These are phyloP conservation scores for Strobilomyces dryophilus DNA, from an alignment of 768 basidiomycete genomes.

Conservation along the genomic window DNA sequence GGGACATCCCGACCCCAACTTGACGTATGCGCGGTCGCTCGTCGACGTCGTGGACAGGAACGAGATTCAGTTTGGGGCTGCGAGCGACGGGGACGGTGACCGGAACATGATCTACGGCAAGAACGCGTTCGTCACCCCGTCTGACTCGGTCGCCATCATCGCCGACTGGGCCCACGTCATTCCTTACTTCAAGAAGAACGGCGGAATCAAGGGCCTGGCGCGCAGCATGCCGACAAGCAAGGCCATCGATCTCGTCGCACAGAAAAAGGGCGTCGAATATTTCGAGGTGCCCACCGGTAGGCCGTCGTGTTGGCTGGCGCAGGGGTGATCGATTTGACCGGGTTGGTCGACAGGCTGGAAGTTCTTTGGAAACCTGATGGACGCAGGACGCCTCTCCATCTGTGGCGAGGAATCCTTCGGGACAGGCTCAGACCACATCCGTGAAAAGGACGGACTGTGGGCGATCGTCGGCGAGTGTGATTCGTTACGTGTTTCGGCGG, in stretches of 20 bases:
- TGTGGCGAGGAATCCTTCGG: constrained; percentile 99
- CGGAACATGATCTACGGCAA: constrained; percentile 99
- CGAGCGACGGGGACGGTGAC: constrained; percentile 96
- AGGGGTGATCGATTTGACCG: neutral
- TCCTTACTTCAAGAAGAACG: constrained; percentile 82
- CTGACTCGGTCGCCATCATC: constrained; percentile 97
- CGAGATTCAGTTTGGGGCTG: constrained; percentile 89
- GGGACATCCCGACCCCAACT: constrained; percentile 96
- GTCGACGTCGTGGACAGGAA: constrained; percentile 89
- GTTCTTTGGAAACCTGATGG: constrained; percentile 99
- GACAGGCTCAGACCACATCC: constrained; percentile 99
- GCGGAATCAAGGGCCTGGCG: constrained; percentile 92
- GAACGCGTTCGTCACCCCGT: constrained; percentile 96
- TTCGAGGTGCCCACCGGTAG: constrained; percentile 96
- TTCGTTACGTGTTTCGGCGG: constrained; percentile 3
- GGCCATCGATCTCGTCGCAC: constrained; percentile 93
- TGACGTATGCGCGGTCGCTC: constrained; percentile 93
- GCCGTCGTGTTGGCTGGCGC: constrained; percentile 12
- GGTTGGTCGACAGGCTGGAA: constrained; percentile 74
- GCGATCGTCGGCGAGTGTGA: constrained; percentile 77
- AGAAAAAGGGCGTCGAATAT: constrained; percentile 87
- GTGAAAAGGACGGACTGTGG: constrained; percentile 99
- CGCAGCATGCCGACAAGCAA: constrained; percentile 97
- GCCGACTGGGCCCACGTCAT: constrained; percentile 93
- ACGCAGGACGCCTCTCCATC: constrained; percentile 94